Conservation (phyloP, 768 basidiomycete genomes). For the Mycena kentingensis region DNA sequence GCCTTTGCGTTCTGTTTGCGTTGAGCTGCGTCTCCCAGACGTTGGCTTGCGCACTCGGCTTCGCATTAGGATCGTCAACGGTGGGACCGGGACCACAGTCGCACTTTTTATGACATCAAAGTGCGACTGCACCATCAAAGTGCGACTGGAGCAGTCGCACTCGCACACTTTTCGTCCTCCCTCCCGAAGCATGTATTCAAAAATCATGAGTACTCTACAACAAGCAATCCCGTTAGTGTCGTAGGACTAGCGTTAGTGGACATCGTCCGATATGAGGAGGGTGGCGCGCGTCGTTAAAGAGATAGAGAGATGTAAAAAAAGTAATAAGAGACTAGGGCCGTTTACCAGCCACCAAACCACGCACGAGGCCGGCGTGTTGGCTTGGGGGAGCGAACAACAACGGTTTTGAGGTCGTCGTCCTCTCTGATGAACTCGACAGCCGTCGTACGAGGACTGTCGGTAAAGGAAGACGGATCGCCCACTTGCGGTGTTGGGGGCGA, state of each 20-base stretch:
- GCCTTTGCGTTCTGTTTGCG: too few relatives aligned
- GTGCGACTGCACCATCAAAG: too few relatives aligned
- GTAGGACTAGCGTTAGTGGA: constrained; percentile 18
- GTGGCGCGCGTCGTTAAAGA: constrained; percentile 24
- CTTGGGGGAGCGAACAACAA: constrained; percentile 47
- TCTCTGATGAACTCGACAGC: constrained; percentile 70
- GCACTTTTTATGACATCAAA: too few relatives aligned
- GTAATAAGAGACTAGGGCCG: constrained; percentile 30
- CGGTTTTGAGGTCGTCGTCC: constrained; percentile 48
- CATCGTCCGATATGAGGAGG: constrained; percentile 19
- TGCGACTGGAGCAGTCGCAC: too few relatives aligned
- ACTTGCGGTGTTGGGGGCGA: constrained; percentile 72
- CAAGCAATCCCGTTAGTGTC: constrained; percentile 24
- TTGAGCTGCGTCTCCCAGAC: too few relatives aligned
- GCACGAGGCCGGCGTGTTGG: constrained; percentile 50
- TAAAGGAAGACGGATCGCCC: constrained; percentile 54
- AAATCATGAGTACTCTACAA: constrained; percentile 20
- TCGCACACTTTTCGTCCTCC: too few relatives aligned
- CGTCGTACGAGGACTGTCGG: constrained; percentile 74
- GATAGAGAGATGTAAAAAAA: constrained; percentile 39
- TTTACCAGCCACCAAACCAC: constrained; percentile 65
- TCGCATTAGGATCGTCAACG: too few relatives aligned
- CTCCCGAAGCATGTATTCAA: constrained; percentile 21
- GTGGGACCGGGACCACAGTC: too few relatives aligned
- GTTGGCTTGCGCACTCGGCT: too few relatives aligned